Percentiles rank a stretch among this genome's conserved stretches.
Conservation (phyloP, 164 flowering plant species). For the Umbellularia californica region DNA sequence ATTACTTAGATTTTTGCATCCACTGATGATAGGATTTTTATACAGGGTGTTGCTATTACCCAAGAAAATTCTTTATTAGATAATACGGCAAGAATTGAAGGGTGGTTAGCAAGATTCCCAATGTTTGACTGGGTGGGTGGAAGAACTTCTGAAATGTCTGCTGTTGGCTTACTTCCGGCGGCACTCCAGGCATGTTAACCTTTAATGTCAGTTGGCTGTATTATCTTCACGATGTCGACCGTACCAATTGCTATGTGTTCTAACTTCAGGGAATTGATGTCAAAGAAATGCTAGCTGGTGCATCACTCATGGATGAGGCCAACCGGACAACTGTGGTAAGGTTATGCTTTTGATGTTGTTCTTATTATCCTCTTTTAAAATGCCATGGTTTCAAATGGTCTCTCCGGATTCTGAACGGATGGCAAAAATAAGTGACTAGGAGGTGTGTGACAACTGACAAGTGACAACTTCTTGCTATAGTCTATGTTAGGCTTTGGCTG, state of each 20-base stretch:
- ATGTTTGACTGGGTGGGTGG: constrained; percentile 99
- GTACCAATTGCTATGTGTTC: too few species aligned
- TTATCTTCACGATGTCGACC: too few species aligned
- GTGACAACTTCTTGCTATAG: too few species aligned
- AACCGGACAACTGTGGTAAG: constrained; percentile 70
- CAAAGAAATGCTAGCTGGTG: constrained; percentile 90
- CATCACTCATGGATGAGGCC: constrained; percentile 93
- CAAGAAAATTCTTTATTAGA: constrained; percentile 92
- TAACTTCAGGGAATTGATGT: constrained; percentile 71
- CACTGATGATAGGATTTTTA: not conserved
- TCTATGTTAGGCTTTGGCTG: too few species aligned
- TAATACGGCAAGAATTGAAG: constrained; percentile 90
- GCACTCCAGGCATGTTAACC: constrained; percentile 69
- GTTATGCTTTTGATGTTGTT: not conserved
- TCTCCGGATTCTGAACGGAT: too few species aligned
- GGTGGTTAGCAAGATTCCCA: constrained; percentile 95
- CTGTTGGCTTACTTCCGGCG: constrained; percentile 96
- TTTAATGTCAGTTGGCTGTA: too few species aligned
- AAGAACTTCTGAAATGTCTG: constrained; percentile 97
- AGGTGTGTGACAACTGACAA: too few species aligned
- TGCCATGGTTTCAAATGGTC: not conserved
- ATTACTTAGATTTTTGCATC: too few species aligned
- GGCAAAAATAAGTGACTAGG: too few species aligned
- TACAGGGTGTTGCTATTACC: constrained; percentile 95
- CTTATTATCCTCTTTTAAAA: not conserved